Percentiles rank a stretch among this genome's conserved stretches.
These are phyloP conservation scores for Aspergillus wentii DNA, from an alignment of 495 filamentous ascomycete genomes.

Conservation along the genomic window DNA sequence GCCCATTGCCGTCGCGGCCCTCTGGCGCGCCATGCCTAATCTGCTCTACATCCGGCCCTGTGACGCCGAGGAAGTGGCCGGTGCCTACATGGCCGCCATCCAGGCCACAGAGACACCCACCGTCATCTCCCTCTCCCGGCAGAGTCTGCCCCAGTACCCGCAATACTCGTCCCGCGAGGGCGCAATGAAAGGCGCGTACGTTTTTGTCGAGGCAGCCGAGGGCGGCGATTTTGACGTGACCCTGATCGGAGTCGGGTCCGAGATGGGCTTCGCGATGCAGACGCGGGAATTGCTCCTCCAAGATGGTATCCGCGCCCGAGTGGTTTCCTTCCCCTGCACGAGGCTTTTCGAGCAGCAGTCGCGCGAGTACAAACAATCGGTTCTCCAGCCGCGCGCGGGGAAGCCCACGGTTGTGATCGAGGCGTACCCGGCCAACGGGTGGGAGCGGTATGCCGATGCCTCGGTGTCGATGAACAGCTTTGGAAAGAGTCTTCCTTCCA, in stretches of 20 bases:
- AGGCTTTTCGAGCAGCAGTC: constrained; percentile 39
- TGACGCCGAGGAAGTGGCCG: constrained; percentile 52
- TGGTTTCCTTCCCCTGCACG: constrained; percentile 39
- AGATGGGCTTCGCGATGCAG: constrained; percentile 23
- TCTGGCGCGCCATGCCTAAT: constrained; percentile 59
- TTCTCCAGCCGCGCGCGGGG: constrained; percentile 14
- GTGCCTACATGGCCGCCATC: constrained; percentile 50
- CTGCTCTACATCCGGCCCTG: constrained; percentile 51
- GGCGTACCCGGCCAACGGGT: constrained; percentile 43
- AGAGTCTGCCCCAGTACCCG: constrained; percentile 14
- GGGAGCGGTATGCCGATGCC: constrained; percentile 49
- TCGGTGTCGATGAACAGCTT: constrained; percentile 35
- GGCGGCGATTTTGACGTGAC: constrained; percentile 20
- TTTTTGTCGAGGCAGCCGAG: constrained; percentile 18
- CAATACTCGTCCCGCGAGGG: constrained; percentile 14
- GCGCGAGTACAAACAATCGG: constrained; percentile 30
- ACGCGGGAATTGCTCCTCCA: constrained; percentile 11
- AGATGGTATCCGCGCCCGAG: constrained; percentile 20
- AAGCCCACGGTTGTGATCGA: constrained; percentile 38
- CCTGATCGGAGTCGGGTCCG: constrained; percentile 25
- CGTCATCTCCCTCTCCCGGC: constrained; percentile 24
- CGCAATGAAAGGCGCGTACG: constrained; percentile 25
- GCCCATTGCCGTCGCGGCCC: constrained; percentile 49
- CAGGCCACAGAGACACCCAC: constrained; percentile 28
- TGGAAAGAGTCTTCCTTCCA: constrained; percentile 33